Evolutionary conservation across 2,329 filamentous ascomycete species (phyloP), one percentile per base, ranked within the genome.

Genomic region (Fusarium praegraminearum): DNA sequence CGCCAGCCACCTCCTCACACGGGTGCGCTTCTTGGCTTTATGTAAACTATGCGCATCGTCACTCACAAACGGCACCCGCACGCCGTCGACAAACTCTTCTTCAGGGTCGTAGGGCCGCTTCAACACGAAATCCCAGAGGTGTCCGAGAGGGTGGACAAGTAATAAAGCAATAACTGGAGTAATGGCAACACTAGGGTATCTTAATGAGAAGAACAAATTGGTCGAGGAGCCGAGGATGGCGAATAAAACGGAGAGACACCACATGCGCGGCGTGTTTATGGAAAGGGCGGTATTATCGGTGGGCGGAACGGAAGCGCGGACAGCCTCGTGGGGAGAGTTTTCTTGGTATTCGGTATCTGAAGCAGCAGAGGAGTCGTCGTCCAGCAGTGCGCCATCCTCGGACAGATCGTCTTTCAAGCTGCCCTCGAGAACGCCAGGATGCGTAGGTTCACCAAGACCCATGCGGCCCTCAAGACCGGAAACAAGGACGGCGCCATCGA

Each of bases 111-210:
- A 83, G 11, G 82, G 80, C 22, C 91, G 82, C 81, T 93, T 94
- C 24, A 96, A 80, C 7, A 90, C 51, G 57, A 87, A 85, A 76
- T 97, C 93, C 91, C 93, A 95, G 30, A 93, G 77, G 26, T 93
- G 87, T 63, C 93, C 93, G 57, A 97, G 86, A 3, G 93, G 93
- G 76, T 96, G 93, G 47, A 94, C 93, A 59, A 97, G 88, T 62
- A 97, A 84, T 74, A 96, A 85, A 32, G 93, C 93, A 82, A 97
- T 97, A 71, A 97, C 92, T 40, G 93, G 93, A 24, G 93, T 95
- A 76, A 97, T 95, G 65, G 92, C 91, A 78, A 97, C 93, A 78
- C 93, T 96, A 30, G 93, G 93, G 84, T 96, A 97, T 86, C 93
- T 87, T 77, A 97, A 83, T 36, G 93, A 94, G 83, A 97, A 97